A percentile compares a stretch with the other conserved stretches of the same genome.
phyloP scores from a whole-genome alignment of 2,329 filamentous ascomycete species.

The Venturia pyrina region DNA sequence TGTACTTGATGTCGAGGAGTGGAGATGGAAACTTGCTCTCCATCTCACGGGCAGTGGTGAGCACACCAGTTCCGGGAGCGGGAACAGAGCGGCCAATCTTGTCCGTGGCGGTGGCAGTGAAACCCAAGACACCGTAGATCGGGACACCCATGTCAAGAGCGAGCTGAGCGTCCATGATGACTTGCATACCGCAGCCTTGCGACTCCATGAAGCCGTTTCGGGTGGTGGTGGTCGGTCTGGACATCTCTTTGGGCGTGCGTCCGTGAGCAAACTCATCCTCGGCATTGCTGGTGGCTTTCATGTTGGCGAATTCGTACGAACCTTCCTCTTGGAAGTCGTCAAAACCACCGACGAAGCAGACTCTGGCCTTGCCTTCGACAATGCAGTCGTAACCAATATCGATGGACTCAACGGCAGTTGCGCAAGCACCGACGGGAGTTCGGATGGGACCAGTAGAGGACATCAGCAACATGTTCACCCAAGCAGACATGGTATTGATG shows the following conservation, averaged over 20 bases:
- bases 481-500: slow-evolving; percentile 99
- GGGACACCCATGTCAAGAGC: slow-evolving; percentile 98
- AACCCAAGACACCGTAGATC: slow-evolving; percentile 86
- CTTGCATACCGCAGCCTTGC: slow-evolving; percentile 93
- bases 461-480: slow-evolving; percentile 98
- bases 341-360: slow-evolving; percentile 97
- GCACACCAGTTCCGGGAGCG: slow-evolving; percentile 89
- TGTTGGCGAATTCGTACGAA: slow-evolving; percentile 99
- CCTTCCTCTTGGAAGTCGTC: slow-evolving; percentile 99
- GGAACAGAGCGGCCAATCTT: slow-evolving; percentile 98
- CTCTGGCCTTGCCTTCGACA: slow-evolving; percentile 91
- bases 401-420: slow-evolving; percentile 91
- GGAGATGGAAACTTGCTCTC: slow-evolving; percentile 89
- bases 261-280: slow-evolving; percentile 94
- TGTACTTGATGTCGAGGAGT: slow-evolving; percentile 94
- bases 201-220: slow-evolving; percentile 99
- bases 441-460: slow-evolving; percentile 98
- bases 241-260: slow-evolving; percentile 95
- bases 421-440: slow-evolving; percentile 94
- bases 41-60: slow-evolving; percentile 88
- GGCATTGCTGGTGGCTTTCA: slow-evolving; percentile 98
- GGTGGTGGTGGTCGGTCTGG: slow-evolving; percentile 90
- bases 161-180: slow-evolving; percentile 95
- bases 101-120: slow-evolving; percentile 94
- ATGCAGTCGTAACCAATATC: slow-evolving; percentile 99